Conservation (phyloP, 2,329 filamentous ascomycete genomes). For the Aureobasidium leucospermi region DNA sequence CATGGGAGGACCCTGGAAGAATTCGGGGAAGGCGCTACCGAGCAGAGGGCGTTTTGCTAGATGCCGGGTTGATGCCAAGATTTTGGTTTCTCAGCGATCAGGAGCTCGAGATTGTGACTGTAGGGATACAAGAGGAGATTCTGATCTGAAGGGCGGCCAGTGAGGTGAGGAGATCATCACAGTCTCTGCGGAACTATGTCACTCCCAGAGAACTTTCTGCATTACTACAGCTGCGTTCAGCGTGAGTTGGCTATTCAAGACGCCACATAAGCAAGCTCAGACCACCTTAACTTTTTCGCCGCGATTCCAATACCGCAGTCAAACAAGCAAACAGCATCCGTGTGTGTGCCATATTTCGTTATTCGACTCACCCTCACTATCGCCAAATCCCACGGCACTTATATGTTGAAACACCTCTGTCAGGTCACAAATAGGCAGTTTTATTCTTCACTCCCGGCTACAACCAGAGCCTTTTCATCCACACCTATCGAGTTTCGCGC, state of each 20-base stretch:
- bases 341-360: neutral
- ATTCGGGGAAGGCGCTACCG: neutral
- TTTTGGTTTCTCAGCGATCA: too few species aligned
- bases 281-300: neutral
- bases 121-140: too few species aligned
- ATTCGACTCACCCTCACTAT: neutral
- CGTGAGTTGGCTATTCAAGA: too few species aligned
- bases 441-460: neutral
- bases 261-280: neutral
- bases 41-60: neutral
- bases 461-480: neutral
- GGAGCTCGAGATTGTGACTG: too few species aligned
- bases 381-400: neutral
- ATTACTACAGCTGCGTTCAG: too few species aligned
- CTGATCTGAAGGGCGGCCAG: too few species aligned
- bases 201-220: too few species aligned
- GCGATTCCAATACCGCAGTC: neutral
- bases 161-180: too few species aligned
- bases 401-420: slow-evolving; percentile 6
- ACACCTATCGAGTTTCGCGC: slow-evolving; percentile 17
- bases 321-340: neutral
- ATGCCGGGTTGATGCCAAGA: too few species aligned
- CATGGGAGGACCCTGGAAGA: neutral
- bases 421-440: slow-evolving; percentile 1
- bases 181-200: too few species aligned